phyloP scores from a whole-genome alignment of 2,329 filamentous ascomycete genomes.

The Diaporthe sp. region DNA sequence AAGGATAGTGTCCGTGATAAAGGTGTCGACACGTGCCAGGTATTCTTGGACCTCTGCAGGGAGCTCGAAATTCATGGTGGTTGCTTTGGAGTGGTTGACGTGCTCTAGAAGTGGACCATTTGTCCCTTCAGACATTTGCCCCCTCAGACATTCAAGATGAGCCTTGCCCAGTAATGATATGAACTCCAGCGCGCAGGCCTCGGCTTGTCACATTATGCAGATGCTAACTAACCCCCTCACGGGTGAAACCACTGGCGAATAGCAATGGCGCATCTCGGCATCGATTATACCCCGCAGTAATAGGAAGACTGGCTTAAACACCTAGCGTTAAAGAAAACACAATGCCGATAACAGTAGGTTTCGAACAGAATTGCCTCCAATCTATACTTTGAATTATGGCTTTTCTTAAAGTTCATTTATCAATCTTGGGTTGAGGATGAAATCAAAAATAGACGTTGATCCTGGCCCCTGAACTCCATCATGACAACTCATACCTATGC shows the following conservation, averaged over 20 bases:
- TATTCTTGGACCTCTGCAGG: neutral
- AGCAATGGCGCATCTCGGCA: neutral
- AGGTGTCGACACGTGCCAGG: neutral
- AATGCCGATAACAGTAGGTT: no score
- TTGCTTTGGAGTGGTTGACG: neutral
- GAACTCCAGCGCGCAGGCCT: neutral
- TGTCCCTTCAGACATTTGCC: neutral
- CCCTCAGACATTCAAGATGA: neutral
- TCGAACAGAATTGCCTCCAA: no score
- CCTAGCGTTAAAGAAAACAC: no score
- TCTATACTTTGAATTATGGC: no score
- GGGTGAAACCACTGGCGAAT: neutral
- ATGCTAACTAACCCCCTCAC: neutral
- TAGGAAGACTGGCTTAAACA: neutral
- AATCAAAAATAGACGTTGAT: no score
- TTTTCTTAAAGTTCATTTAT: no score
- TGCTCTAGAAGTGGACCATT: neutral
- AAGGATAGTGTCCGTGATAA: neutral
- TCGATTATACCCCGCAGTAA: neutral
- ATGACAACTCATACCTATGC: no score
- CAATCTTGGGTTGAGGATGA: no score
- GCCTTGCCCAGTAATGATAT: neutral
- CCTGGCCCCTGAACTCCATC: no score
- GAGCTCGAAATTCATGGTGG: neutral
- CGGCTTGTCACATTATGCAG: neutral